Evolutionary conservation across 257 asterid genomes (phyloP).

Genomic region (Solanum etuberosum): DNA sequence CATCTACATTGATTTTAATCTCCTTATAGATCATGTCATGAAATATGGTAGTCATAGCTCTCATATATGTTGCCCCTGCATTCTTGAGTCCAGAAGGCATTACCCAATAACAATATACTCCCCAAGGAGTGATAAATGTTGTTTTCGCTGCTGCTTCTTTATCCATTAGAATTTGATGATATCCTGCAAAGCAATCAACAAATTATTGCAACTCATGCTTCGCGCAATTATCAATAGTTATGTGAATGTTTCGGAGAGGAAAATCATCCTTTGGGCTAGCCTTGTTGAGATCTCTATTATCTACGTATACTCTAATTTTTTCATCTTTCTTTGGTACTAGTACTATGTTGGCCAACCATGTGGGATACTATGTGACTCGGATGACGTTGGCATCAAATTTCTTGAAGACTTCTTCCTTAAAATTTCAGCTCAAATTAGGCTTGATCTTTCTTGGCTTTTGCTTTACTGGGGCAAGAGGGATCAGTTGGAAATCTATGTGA

Average conservation of each 20-base stretch:
- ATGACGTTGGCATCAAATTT: not conserved
- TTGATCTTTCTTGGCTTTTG: not conserved
- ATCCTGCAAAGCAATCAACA: not conserved
- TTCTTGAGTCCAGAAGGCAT: not conserved
- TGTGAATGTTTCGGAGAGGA: not conserved
- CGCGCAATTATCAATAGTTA: not conserved
- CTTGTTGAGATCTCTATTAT: not conserved
- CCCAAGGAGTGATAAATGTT: not conserved
- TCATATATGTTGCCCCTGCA: not conserved
- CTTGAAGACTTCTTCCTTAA: not conserved
- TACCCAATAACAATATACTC: not conserved
- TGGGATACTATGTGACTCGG: not conserved
- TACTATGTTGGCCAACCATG: not conserved
- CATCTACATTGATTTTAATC: not conserved
- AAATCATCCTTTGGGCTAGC: not conserved
- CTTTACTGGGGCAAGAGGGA: not conserved
- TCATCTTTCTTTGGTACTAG: not conserved
- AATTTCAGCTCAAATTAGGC: fast-evolving
- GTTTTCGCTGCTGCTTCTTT: not conserved
- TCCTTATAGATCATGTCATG: not conserved
- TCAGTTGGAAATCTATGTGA: not conserved
- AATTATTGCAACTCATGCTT: too few relatives aligned
- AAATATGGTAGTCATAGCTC: not conserved
- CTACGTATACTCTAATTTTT: not conserved
- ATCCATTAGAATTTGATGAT: not conserved